Conservation (phyloP, 768 basidiomycete genomes). For the Paxillus rubicundulus region DNA sequence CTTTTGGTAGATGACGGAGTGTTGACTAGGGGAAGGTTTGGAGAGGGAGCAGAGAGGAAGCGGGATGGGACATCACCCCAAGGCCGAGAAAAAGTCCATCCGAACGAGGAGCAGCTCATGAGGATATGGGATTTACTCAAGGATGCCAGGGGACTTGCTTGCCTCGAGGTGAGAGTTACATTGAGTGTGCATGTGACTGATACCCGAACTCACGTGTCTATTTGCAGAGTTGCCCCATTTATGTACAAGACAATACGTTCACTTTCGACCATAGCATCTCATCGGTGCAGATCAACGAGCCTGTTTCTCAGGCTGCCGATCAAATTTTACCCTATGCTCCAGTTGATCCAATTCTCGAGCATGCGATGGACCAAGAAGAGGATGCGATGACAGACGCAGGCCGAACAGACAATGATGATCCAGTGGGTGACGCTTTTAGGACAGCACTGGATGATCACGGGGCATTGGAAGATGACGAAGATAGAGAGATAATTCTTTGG, state of each 20-base stretch:
- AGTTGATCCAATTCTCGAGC: not conserved
- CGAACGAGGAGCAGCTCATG: conserved; percentile 96
- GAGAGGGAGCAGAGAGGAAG: conserved; percentile 21
- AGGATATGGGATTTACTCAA: conserved; percentile 80
- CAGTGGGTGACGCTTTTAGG: conserved; percentile 66
- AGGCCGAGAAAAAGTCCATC: conserved; percentile 58
- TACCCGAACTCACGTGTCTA: conserved; percentile 13
- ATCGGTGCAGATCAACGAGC: not conserved
- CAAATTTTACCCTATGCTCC: conserved; percentile 12
- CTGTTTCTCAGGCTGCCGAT: conserved; percentile 9
- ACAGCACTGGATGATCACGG: conserved; percentile 42
- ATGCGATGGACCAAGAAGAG: conserved; percentile 43
- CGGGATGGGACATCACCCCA: conserved; percentile 25
- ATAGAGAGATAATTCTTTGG: conserved; percentile 74
- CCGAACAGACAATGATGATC: conserved; percentile 75
- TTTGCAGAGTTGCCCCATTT: conserved; percentile 26
- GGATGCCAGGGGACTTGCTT: conserved; percentile 62
- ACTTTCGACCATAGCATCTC: conserved; percentile 13
- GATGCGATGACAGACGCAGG: conserved; percentile 66
- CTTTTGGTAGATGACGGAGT: conserved; percentile 41
- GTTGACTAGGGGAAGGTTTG: conserved; percentile 10
- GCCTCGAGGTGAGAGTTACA: conserved; percentile 49
- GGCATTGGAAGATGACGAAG: conserved; percentile 44
- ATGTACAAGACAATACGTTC: conserved; percentile 22
- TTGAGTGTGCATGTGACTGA: not conserved